Evolutionary conservation across 2,329 filamentous ascomycete genomes (phyloP).

Genomic region (Epichloe uncinata): DNA sequence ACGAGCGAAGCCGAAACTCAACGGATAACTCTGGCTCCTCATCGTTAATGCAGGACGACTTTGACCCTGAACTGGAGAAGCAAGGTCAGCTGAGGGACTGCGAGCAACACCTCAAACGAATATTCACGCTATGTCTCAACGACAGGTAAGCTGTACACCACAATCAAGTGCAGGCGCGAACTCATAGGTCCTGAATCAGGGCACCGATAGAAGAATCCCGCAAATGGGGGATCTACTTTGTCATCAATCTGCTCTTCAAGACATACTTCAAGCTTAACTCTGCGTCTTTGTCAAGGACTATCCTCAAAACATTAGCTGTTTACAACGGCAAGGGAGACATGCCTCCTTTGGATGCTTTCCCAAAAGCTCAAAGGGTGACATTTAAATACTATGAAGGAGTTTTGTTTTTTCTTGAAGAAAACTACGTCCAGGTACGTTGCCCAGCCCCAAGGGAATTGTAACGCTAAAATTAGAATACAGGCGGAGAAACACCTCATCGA

Average conservation of each 20-base stretch:
- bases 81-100: conserved; percentile 84
- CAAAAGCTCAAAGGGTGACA: conserved; percentile 81
- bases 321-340: conserved; percentile 60
- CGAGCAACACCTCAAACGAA: conserved; percentile 77
- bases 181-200: conserved; percentile 28
- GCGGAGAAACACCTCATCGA: conserved; percentile 69
- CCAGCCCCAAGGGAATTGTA: neutral
- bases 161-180: neutral
- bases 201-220: conserved; percentile 76
- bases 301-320: conserved; percentile 71
- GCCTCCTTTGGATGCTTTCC: conserved; percentile 66
- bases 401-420: conserved; percentile 86
- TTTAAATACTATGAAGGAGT: conserved; percentile 96
- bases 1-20: conserved; percentile 37
- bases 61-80: conserved; percentile 61
- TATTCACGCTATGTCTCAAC: conserved; percentile 80
- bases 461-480: conserved; percentile 22
- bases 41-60: conserved; percentile 60
- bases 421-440: conserved; percentile 57
- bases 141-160: conserved; percentile 64
- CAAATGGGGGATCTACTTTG: conserved; percentile 96
- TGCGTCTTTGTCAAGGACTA: conserved; percentile 77
- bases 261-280: conserved; percentile 95
- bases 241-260: conserved; percentile 92
- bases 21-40: conserved; percentile 24